These are phyloP conservation scores for Cladosporium sp. DNA, from an alignment of 2,329 filamentous ascomycete genomes.

Conservation along the genomic window DNA sequence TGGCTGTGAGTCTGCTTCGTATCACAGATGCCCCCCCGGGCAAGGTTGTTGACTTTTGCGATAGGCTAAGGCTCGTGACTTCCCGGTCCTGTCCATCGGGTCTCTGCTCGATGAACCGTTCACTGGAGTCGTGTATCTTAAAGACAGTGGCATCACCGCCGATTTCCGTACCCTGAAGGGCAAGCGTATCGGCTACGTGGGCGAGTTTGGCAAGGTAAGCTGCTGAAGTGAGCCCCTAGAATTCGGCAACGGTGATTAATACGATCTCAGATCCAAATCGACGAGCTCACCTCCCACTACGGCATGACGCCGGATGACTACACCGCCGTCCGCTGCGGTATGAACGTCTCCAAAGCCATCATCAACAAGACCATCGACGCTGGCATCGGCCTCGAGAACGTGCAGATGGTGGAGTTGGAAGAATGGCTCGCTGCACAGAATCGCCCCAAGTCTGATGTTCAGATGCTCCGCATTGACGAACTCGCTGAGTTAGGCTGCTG, in stretches of 20 bases:
- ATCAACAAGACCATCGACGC: slow-evolving; percentile 69
- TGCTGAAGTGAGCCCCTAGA: not conserved
- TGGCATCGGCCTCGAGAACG: slow-evolving; percentile 73
- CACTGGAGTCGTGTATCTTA: slow-evolving; percentile 73
- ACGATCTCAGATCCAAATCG: slow-evolving; percentile 64
- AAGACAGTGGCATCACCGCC: slow-evolving; percentile 66
- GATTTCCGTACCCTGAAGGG: slow-evolving; percentile 72
- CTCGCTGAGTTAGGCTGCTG: slow-evolving; percentile 75
- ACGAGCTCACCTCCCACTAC: slow-evolving; percentile 74
- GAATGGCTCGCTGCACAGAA: slow-evolving; percentile 65
- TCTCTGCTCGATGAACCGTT: slow-evolving; percentile 76
- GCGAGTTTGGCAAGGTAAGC: slow-evolving; percentile 66
- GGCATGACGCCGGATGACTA: slow-evolving; percentile 70
- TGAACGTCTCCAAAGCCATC: slow-evolving; percentile 76
- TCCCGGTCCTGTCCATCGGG: slow-evolving; percentile 68
- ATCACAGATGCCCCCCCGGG: too few relatives aligned
- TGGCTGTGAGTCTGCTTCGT: slow-evolving; percentile 50
- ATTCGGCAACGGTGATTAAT: not conserved
- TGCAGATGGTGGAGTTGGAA: slow-evolving; percentile 78
- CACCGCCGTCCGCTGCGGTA: slow-evolving; percentile 72
- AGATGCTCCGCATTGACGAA: slow-evolving; percentile 78
- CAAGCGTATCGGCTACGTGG: slow-evolving; percentile 74
- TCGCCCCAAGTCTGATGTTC: slow-evolving; percentile 62
- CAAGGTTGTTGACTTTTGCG: not conserved
- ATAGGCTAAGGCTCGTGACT: slow-evolving; percentile 71